phyloP scores from a whole-genome alignment of 345 rosid species.

The Reutealis trisperma region DNA sequence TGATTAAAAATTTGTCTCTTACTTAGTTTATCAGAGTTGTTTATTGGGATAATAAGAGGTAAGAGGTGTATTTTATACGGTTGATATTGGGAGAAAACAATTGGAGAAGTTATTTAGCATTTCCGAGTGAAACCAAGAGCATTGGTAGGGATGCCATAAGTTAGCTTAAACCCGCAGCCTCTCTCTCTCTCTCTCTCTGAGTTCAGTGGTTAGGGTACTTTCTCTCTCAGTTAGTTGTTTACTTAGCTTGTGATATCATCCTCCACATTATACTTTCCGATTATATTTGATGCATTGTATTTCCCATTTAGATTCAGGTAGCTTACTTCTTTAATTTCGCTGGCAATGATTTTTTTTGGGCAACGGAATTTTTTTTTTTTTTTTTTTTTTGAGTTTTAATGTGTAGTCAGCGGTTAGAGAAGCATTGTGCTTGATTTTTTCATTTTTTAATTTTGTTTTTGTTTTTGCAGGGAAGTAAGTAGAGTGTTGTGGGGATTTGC shows the following conservation, averaged over 20 bases:
- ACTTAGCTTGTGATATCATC: neutral
- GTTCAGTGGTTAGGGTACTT: neutral
- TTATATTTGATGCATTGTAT: neutral
- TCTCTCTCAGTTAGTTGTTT: constrained; percentile 6
- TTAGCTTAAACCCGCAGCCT: constrained; percentile 10
- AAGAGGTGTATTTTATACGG: too few species aligned
- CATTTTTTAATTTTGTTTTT: neutral
- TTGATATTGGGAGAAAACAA: too few species aligned
- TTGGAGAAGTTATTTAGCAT: too few species aligned
- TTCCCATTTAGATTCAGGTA: neutral
- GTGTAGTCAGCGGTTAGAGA: neutral
- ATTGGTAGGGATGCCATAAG: too few species aligned
- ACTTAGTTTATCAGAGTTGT: too few species aligned
- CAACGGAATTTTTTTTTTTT: too few species aligned
- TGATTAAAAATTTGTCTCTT: too few species aligned
- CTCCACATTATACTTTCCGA: neutral
- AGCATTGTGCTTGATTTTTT: neutral
- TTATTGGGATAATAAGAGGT: too few species aligned
- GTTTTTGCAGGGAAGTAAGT: neutral
- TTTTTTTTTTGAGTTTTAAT: neutral
- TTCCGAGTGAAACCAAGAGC: too few species aligned
- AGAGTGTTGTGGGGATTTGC: neutral
- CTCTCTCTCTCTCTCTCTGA: neutral
- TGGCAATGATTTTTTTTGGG: too few species aligned
- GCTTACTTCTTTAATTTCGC: too few species aligned